phyloP scores from a whole-genome alignment of 139 green algal species.

The Raphidocelis subcapitata region DNA sequence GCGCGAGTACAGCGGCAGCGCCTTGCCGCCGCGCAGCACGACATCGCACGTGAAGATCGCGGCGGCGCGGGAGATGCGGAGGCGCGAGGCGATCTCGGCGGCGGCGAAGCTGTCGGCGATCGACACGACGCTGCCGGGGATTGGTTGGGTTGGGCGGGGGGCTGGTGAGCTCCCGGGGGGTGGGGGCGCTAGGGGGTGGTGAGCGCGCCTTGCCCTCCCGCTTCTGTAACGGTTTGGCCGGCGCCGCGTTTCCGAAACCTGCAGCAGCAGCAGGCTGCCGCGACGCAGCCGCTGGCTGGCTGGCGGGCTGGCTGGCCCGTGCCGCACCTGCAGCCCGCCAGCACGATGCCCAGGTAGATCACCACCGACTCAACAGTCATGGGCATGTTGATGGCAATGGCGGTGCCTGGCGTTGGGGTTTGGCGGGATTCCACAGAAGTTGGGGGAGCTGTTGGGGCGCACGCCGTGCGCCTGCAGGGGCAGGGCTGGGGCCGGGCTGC shows the following conservation, averaged over 20 bases:
- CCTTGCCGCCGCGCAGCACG: constrained; percentile 69
- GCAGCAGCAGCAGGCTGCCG: too few species aligned
- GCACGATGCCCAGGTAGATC: constrained; percentile 84
- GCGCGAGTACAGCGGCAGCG: constrained; percentile 72
- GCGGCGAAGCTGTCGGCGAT: constrained; percentile 88
- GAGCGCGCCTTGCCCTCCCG: too few species aligned
- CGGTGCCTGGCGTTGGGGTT: constrained; percentile 49
- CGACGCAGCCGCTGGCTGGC: too few species aligned
- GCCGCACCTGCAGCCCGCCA: constrained; percentile 61
- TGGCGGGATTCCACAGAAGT: neutral
- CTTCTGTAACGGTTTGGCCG: too few species aligned
- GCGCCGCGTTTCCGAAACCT: neutral
- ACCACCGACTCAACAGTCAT: constrained; percentile 69
- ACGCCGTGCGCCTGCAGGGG: neutral
- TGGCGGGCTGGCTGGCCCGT: too few species aligned
- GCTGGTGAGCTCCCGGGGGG: too few species aligned
- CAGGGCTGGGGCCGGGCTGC: neutral
- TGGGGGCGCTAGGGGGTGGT: too few species aligned
- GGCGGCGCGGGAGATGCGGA: constrained; percentile 64
- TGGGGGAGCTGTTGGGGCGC: neutral
- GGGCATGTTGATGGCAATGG: constrained; percentile 80
- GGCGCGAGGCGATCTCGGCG: constrained; percentile 67
- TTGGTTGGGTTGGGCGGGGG: neutral
- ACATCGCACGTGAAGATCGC: constrained; percentile 89
- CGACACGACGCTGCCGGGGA: constrained; percentile 58